These are phyloP conservation scores for Piedraia hortae DNA, from an alignment of 2,329 filamentous ascomycete genomes.

Conservation along the genomic window DNA sequence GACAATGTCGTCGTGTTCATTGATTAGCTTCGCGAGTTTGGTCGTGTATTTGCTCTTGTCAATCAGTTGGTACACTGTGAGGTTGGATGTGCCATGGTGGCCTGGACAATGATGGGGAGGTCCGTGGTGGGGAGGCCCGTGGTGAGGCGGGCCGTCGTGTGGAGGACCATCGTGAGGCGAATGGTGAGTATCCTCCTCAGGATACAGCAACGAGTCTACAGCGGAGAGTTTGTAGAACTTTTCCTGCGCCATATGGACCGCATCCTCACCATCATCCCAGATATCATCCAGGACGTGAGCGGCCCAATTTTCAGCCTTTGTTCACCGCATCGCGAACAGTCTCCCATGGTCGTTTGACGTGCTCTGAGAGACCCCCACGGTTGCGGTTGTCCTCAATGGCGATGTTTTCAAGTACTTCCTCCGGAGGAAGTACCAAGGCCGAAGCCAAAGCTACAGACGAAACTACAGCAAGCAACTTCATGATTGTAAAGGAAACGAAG, in stretches of 20 bases:
- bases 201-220: slow-evolving; percentile 20
- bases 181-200: slow-evolving; percentile 10
- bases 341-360: slow-evolving; percentile 13
- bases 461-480: slow-evolving; percentile 23
- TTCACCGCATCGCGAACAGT: slow-evolving; percentile 8
- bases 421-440: slow-evolving; percentile 26
- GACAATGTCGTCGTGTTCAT: slow-evolving; percentile 44
- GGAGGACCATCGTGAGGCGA: slow-evolving; percentile 11
- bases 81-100: slow-evolving; percentile 19
- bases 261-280: slow-evolving; percentile 15
- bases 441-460: slow-evolving; percentile 22
- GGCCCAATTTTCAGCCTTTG: slow-evolving; percentile 9
- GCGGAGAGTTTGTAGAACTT: slow-evolving; percentile 19
- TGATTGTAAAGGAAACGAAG: too few species aligned
- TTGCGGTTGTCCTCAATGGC: slow-evolving; percentile 13
- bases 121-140: slow-evolving; percentile 9
- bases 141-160: slow-evolving; percentile 5
- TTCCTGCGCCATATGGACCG: slow-evolving; percentile 14
- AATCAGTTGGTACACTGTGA: slow-evolving; percentile 60
- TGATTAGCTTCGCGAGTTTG: slow-evolving; percentile 47
- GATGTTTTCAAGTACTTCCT: slow-evolving; percentile 19
- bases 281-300: slow-evolving; percentile 18
- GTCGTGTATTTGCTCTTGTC: slow-evolving; percentile 47
- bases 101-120: slow-evolving; percentile 5
- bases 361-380: slow-evolving; percentile 8